Conservation (phyloP, 2,329 filamentous ascomycete species). For the Fusarium sacchari region DNA sequence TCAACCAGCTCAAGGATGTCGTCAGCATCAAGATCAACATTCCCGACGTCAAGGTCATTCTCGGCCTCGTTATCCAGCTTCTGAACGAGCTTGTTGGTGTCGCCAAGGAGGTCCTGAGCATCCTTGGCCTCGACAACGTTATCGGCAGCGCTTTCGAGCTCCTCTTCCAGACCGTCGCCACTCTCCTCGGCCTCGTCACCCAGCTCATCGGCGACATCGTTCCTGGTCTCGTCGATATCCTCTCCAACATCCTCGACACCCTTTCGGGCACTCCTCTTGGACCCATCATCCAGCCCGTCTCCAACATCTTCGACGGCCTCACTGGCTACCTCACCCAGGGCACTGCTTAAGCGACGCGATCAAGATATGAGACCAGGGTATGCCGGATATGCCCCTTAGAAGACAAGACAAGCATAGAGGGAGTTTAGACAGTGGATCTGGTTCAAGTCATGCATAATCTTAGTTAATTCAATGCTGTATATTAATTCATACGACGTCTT, state of each 20-base stretch:
- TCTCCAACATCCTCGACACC: conserved; percentile 13
- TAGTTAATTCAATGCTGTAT: conserved; percentile 12
- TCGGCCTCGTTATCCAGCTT: conserved; percentile 17
- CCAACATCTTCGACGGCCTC: background rate
- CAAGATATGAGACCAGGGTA: background rate
- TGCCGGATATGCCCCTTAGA: background rate
- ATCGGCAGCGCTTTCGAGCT: background rate
- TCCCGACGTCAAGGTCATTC: conserved; percentile 19
- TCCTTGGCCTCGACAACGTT: conserved; percentile 16
- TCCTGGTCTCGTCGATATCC: conserved; percentile 16
- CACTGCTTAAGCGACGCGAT: background rate
- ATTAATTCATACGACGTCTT: background rate
- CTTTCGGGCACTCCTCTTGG: conserved; percentile 12
- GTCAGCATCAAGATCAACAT: conserved; percentile 5
- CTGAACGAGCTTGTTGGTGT: conserved; percentile 13
- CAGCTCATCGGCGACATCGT: conserved; percentile 23
- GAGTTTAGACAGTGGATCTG: conserved; percentile 13
- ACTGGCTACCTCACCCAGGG: conserved; percentile 13
- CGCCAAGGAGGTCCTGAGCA: conserved; percentile 3
- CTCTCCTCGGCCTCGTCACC: conserved; percentile 10
- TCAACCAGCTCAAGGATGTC: conserved; percentile 20
- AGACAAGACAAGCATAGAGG: background rate
- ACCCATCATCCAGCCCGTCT: conserved; percentile 9
- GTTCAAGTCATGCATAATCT: background rate
- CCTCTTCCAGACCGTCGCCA: conserved; percentile 18